A percentile compares a stretch with the other conserved stretches of the same genome.
These are phyloP conservation scores for Cyclotella baltica DNA, from an alignment of 108 stramenopile species.

Conservation along the genomic window DNA sequence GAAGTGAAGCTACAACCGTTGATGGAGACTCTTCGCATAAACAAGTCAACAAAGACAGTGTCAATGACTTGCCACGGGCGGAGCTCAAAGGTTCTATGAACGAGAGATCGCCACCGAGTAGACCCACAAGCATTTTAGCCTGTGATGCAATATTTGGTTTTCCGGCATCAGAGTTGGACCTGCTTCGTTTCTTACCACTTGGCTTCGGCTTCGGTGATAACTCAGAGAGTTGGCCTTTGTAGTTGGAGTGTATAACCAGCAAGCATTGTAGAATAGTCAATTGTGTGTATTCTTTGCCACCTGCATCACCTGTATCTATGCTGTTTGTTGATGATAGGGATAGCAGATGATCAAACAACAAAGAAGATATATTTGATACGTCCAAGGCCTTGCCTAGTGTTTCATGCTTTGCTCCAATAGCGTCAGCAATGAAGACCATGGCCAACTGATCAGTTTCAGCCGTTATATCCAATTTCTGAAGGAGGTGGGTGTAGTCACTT, in stretches of 20 bases:
- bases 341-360: slow-evolving; percentile 48
- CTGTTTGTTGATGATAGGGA: slow-evolving; percentile 37
- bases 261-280: slow-evolving; percentile 48
- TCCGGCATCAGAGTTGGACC: slow-evolving; percentile 50
- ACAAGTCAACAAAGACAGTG: slow-evolving; percentile 59
- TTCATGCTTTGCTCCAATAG: slow-evolving; percentile 53
- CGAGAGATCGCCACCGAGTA: slow-evolving; percentile 39
- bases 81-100: slow-evolving; percentile 39
- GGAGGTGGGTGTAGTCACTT: slow-evolving; percentile 57
- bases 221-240: slow-evolving; percentile 39
- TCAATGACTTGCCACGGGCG: slow-evolving; percentile 43
- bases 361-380: slow-evolving; percentile 47
- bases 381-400: slow-evolving; percentile 27
- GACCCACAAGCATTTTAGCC: slow-evolving; percentile 46
- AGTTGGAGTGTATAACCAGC: slow-evolving; percentile 32
- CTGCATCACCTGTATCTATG: slow-evolving; percentile 33
- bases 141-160: slow-evolving; percentile 32
- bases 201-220: slow-evolving; percentile 13
- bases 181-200: slow-evolving; percentile 36
- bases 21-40: slow-evolving; percentile 66
- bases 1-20: slow-evolving; percentile 58
- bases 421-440: slow-evolving; percentile 69
- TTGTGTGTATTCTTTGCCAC: slow-evolving; percentile 58
- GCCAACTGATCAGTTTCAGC: slow-evolving; percentile 45
- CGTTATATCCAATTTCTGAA: slow-evolving; percentile 31